These are phyloP conservation scores for Hyaloscypha hepaticicola DNA, from an alignment of 495 filamentous ascomycete genomes.

Conservation along the genomic window DNA sequence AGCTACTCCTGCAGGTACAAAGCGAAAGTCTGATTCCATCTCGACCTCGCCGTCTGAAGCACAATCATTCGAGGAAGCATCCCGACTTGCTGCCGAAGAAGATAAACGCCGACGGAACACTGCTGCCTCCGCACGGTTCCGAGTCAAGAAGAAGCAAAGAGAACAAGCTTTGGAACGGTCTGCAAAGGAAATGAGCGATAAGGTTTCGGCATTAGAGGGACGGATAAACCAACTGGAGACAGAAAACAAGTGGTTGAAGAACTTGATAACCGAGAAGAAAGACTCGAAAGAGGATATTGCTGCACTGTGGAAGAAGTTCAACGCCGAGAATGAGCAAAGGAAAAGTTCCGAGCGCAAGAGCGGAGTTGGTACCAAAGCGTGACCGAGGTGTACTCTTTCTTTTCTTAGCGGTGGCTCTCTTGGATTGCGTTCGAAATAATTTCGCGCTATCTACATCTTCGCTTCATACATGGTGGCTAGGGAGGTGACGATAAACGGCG, in stretches of 20 bases:
- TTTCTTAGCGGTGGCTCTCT: neutral
- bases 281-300: conserved; percentile 52
- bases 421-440: neutral
- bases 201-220: conserved; percentile 73
- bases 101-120: conserved; percentile 97
- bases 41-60: conserved; percentile 23
- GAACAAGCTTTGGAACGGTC: conserved; percentile 89
- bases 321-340: conserved; percentile 22
- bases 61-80: conserved; percentile 63
- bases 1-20: conserved; percentile 36
- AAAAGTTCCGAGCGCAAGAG: conserved; percentile 29
- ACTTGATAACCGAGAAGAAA: conserved; percentile 90
- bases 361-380: conserved; percentile 40
- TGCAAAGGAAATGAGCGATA: conserved; percentile 87
- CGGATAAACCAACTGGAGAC: conserved; percentile 85
- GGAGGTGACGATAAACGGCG: neutral
- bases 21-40: conserved; percentile 50
- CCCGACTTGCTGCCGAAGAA: conserved; percentile 84
- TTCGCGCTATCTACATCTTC: neutral
- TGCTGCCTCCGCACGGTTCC: conserved; percentile 90
- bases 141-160: conserved; percentile 98
- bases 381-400: conserved; percentile 28
- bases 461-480: neutral
- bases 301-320: conserved; percentile 32
- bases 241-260: conserved; percentile 97